Evolutionary conservation across 2,329 filamentous ascomycete species (phyloP).

Genomic region (Berkeleyomyces basicola): DNA sequence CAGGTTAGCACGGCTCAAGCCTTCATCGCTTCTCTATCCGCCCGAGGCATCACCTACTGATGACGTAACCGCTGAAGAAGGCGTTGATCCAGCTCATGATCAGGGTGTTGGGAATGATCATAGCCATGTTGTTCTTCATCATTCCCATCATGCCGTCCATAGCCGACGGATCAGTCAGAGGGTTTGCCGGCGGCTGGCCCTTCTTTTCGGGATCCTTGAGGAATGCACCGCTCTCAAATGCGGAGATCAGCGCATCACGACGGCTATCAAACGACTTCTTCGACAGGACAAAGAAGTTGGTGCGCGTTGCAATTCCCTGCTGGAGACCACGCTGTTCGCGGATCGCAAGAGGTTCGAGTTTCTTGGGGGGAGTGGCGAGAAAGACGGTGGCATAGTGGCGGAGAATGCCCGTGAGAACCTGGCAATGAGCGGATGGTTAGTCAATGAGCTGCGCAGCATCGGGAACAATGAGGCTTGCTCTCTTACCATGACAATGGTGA

Average conservation of each 20-base stretch:
- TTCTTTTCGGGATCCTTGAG: constrained; percentile 76
- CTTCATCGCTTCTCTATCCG: background rate
- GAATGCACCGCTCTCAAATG: constrained; percentile 73
- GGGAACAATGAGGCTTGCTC: background rate
- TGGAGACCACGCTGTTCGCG: constrained; percentile 76
- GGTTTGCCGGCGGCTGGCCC: constrained; percentile 79
- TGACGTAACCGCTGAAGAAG: constrained; percentile 96
- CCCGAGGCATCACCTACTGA: constrained; percentile 40
- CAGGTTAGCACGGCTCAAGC: background rate
- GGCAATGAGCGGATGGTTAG: background rate
- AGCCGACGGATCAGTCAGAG: constrained; percentile 82
- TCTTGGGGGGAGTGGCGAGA: constrained; percentile 72
- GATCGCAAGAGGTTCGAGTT: constrained; percentile 54
- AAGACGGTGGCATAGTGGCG: constrained; percentile 94
- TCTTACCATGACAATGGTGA: constrained; percentile 77
- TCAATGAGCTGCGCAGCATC: background rate
- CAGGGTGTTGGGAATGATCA: constrained; percentile 97
- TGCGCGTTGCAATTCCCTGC: constrained; percentile 69
- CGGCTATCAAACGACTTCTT: constrained; percentile 60
- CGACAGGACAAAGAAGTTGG: constrained; percentile 66
- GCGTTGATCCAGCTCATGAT: constrained; percentile 99
- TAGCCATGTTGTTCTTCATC: constrained; percentile 99
- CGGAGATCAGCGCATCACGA: constrained; percentile 63
- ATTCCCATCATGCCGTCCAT: constrained; percentile 99
- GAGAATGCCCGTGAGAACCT: constrained; percentile 80